phyloP scores from a whole-genome alignment of 345 rosid species.

The Linum usitatissimum region DNA sequence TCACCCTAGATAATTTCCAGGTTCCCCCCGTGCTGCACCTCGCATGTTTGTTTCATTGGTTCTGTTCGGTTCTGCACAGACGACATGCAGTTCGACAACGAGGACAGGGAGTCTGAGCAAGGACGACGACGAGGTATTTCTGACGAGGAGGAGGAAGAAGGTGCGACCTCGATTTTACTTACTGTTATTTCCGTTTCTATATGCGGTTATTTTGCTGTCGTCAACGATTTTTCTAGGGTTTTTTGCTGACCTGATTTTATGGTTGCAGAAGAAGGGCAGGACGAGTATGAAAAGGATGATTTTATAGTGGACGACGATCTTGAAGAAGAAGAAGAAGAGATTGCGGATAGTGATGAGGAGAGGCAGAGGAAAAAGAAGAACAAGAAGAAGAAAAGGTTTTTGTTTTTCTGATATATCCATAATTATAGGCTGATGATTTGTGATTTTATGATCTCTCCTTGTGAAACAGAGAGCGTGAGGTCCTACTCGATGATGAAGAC shows the following conservation, averaged over 20 bases:
- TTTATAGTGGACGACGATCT: slow-evolving; percentile 69
- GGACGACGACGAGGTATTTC: slow-evolving; percentile 29
- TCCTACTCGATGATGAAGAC: slow-evolving; percentile 94
- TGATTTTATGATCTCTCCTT: too few relatives aligned
- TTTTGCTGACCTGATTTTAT: background rate
- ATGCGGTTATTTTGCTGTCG: background rate
- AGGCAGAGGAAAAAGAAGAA: slow-evolving; percentile 73
- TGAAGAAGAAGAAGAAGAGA: slow-evolving; percentile 54
- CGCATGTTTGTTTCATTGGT: background rate
- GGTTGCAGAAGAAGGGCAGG: slow-evolving; percentile 65
- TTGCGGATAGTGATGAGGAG: slow-evolving; percentile 68
- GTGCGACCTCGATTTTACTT: slow-evolving; percentile 15
- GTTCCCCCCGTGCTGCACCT: background rate
- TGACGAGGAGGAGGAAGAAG: slow-evolving; percentile 68
- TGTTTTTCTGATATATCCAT: background rate
- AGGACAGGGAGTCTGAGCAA: slow-evolving; percentile 36
- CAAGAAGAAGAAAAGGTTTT: slow-evolving; percentile 33
- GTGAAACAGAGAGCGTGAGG: slow-evolving; percentile 54
- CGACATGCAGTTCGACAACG: slow-evolving; percentile 52
- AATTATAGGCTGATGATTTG: background rate
- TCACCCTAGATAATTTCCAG: slow-evolving; percentile 4
- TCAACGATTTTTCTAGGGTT: background rate
- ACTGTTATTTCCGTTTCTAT: background rate
- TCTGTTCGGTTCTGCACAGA: slow-evolving; percentile 24
- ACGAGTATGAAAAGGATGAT: slow-evolving; percentile 87